These are phyloP conservation scores for Candida pini DNA, from an alignment of 805 yeast genomes.

Conservation along the genomic window DNA sequence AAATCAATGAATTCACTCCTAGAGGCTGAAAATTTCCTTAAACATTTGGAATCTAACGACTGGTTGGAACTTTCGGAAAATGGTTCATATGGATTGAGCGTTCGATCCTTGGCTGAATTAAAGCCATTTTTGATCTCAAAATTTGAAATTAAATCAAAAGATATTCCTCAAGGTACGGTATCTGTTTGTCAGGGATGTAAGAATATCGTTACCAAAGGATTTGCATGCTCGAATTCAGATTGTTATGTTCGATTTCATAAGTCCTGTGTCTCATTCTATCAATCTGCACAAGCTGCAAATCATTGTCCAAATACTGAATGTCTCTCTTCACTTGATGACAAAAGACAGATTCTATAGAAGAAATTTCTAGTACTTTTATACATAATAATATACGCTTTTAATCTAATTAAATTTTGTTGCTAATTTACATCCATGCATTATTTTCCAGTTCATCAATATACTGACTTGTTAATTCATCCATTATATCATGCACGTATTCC, in stretches of 20 bases:
- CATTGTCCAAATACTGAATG: slow-evolving; percentile 31
- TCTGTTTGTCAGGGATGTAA: slow-evolving; percentile 45
- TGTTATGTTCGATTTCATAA: slow-evolving; percentile 43
- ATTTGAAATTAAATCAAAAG: slow-evolving; percentile 30
- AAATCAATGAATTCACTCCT: slow-evolving; percentile 14
- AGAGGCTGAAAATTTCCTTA: slow-evolving; percentile 36
- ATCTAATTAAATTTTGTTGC: too few relatives aligned
- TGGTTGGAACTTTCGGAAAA: slow-evolving; percentile 42
- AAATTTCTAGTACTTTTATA: too few relatives aligned
- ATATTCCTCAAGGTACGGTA: slow-evolving; percentile 32
- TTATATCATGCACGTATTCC: slow-evolving; percentile 73
- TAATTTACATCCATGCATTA: too few relatives aligned
- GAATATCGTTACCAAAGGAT: slow-evolving; percentile 50
- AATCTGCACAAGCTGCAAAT: slow-evolving; percentile 25
- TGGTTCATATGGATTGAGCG: slow-evolving; percentile 33
- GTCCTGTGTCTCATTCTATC: slow-evolving; percentile 39
- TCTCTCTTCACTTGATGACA: not conserved
- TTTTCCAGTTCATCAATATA: slow-evolving; percentile 36
- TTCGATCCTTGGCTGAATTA: slow-evolving; percentile 43
- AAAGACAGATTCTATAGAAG: too few relatives aligned
- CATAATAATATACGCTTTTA: too few relatives aligned
- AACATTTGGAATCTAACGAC: slow-evolving; percentile 40
- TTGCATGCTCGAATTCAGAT: slow-evolving; percentile 29
- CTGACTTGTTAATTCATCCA: slow-evolving; percentile 76
- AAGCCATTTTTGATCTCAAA: slow-evolving; percentile 37